Base-by-base conservation (phyloP, 208 protist species). In the Angomonas ambiguus region DNA sequence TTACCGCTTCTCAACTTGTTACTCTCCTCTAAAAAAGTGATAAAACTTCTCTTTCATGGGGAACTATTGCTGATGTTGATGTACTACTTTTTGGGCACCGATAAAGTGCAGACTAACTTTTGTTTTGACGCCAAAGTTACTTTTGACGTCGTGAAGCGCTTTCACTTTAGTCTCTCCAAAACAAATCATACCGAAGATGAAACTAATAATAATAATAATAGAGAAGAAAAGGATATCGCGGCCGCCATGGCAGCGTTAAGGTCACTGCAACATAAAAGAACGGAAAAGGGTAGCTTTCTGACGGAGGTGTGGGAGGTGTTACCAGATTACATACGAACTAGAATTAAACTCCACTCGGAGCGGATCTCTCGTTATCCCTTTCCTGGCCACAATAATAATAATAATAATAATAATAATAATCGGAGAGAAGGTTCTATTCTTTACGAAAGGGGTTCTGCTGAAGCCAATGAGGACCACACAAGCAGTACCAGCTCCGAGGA, bases 401-500 rank as follows among this genome's bases (percentile, higher is more conserved):
- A 45, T 45, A 45, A 45, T 45, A 45, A 45, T 45, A 45, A 45
- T 45, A 45, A 45, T 45, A 16, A 45, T n/a, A 45, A 45, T 45
- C 8, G 16, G 8, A 45, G 16, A 45, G 38, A 45, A 45, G 16
- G 16, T 45, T n/a, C 16, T 45, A 16, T n/a, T n/a, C 8, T 45
- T 45, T 45, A n/a, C 11, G 38, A 45, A 45, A 45, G n/a, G n/a
- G n/a, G n/a, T n/a, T n/a, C n/a, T n/a, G n/a, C n/a, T n/a, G n/a
- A n/a, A n/a, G n/a, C n/a, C n/a, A n/a, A n/a, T n/a, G n/a, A n/a
- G n/a, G n/a, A n/a, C n/a, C n/a, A n/a, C n/a, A n/a, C n/a, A n/a
- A n/a, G n/a, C n/a, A n/a, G n/a, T n/a, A n/a, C n/a, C n/a, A n/a
- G n/a, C n/a, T n/a, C n/a, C n/a, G n/a, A 27, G 51, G n/a, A 27